These are phyloP conservation scores for Solanum commersonii DNA, from an alignment of 257 asterid species.

Conservation along the genomic window DNA sequence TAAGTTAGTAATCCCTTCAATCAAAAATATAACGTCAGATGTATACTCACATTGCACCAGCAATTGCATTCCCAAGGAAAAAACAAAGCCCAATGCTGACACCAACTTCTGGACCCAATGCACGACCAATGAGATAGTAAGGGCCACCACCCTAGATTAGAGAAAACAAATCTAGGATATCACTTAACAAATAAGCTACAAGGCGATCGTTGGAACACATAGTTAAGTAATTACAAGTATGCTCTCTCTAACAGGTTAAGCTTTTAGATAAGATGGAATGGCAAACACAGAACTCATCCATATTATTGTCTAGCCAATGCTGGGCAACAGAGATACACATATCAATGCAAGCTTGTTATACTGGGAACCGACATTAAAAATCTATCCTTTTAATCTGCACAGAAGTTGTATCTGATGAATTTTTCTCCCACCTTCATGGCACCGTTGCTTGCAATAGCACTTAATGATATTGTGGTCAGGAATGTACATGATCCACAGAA, in stretches of 20 bases:
- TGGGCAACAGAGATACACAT: neutral
- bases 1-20: neutral
- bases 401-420: neutral
- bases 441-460: conserved; percentile 98
- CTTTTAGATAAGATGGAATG: neutral
- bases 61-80: conserved; percentile 98
- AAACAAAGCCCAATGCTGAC: conserved; percentile 98
- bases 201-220: neutral
- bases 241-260: neutral
- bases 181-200: neutral
- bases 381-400: neutral
- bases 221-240: neutral
- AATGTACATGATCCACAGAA: conserved; percentile 94
- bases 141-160: conserved; percentile 94
- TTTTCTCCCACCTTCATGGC: conserved; percentile 78
- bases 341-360: neutral
- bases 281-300: neutral
- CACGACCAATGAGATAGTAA: conserved; percentile 97
- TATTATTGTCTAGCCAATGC: neutral
- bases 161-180: neutral
- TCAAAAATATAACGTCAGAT: neutral
- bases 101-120: conserved; percentile 99
- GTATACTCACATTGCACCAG: conserved; percentile 93
- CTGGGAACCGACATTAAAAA: neutral
- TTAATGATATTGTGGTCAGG: conserved; percentile 87